Evolutionary conservation across 768 basidiomycete genomes (phyloP), one percentile per base, ranked within the genome.

Genomic region (Mycena belliarum): DNA sequence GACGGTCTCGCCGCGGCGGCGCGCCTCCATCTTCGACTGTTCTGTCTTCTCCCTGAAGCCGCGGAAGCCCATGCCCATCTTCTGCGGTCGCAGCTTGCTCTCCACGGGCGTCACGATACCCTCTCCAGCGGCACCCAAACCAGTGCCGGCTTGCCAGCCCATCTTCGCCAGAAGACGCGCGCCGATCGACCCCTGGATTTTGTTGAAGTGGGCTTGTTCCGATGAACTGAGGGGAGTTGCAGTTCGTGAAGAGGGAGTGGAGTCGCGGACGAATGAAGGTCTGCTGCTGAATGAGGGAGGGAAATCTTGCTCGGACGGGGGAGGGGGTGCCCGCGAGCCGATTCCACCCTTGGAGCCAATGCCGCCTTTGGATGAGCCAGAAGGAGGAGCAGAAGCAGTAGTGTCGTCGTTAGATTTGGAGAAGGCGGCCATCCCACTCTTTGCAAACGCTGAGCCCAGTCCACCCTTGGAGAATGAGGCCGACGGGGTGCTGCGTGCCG

Each of bases 151-250:
- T 68, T 87, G 79, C 96, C 97, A 99, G 9, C 97, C 97, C 89
- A 95, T 95, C 76, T 95, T 98, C 28, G 84, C 83, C 23, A 99
- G 83, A 84, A 98, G 85, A 55, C 88, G 87, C 20, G 95, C 91
- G 64, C 95, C 96, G 59, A 93, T 87, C 0, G 89, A 79, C 16
- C 84, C 81, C 40, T 82, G 78, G 14, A 98, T 79, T 65, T 89
- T 91, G 61, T 75, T 79, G 71, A 99, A 96, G 69, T 98, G 95
- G n/a, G 79, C 77, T 56, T 79, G 76, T 65, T 98, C 95, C 18
- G 78, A 66, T 1, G 83, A 73, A 20, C 82, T 82, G 20, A 97
- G 80, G 5, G 79, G 76, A 4, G 79, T 75, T 3, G 77, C 74
- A 18, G 81, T 74, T 47, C 81, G 81, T 1, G 81, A 71, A 16